Evolutionary conservation across 2,329 filamentous ascomycete species (phyloP).

Genomic region (Curvularia sp.): DNA sequence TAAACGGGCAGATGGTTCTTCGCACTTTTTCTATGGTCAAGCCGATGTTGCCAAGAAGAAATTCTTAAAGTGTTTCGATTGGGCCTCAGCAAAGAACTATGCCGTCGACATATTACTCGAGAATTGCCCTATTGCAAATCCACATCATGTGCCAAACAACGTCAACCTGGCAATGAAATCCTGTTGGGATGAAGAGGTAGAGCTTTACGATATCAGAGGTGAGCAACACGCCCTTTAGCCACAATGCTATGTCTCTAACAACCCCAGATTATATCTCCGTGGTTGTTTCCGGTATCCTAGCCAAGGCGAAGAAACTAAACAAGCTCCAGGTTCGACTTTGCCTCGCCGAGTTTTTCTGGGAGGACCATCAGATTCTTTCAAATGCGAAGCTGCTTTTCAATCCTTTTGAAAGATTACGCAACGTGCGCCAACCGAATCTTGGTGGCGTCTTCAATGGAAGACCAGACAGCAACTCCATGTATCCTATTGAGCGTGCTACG

Average conservation of each 20-base stretch:
- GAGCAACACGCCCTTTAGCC: not conserved
- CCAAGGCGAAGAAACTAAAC: slow-evolving; percentile 38
- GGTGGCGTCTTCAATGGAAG: slow-evolving; percentile 34
- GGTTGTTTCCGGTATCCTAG: slow-evolving; percentile 42
- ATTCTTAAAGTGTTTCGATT: slow-evolving; percentile 42
- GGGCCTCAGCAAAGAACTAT: slow-evolving; percentile 44
- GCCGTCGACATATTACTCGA: slow-evolving; percentile 43
- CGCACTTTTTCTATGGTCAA: slow-evolving; percentile 27
- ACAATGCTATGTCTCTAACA: not conserved
- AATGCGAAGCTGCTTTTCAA: slow-evolving; percentile 38
- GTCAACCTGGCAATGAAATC: not conserved
- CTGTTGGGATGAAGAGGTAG: slow-evolving; percentile 46
- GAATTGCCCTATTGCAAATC: slow-evolving; percentile 17
- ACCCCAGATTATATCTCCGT: slow-evolving; percentile 41
- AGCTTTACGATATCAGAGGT: slow-evolving; percentile 48
- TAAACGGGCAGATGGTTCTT: slow-evolving; percentile 35
- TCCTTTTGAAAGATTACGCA: slow-evolving; percentile 43
- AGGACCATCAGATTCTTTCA: slow-evolving; percentile 26
- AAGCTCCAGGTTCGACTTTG: slow-evolving; percentile 42
- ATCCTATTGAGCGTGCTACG: slow-evolving; percentile 16
- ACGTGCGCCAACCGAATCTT: slow-evolving; percentile 39
- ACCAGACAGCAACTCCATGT: slow-evolving; percentile 27
- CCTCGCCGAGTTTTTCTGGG: slow-evolving; percentile 38
- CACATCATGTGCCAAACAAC: not conserved
- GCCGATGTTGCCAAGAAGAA: slow-evolving; percentile 26